Evolutionary conservation across 805 yeast genomes (phyloP).

Genomic region (Candida nanaspora): DNA sequence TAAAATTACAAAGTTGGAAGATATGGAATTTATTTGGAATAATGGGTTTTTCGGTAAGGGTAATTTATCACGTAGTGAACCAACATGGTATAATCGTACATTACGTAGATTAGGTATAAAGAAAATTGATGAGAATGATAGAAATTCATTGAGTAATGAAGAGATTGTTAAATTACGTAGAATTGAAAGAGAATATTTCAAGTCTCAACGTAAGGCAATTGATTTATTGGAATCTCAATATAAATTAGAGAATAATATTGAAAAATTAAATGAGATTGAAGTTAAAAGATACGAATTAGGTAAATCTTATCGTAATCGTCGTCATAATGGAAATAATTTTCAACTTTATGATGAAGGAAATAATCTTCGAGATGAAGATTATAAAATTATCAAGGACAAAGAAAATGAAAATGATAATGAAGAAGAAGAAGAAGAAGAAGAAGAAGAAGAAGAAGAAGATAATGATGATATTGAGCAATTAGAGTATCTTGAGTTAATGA

Average conservation of each 20-base stretch:
- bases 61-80: constrained; percentile 79
- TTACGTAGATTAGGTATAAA: constrained; percentile 42
- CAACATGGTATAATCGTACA: constrained; percentile 78
- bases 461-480: too few species aligned
- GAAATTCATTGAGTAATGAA: constrained; percentile 44
- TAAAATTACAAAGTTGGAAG: constrained; percentile 34
- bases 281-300: constrained; percentile 24
- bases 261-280: constrained; percentile 29
- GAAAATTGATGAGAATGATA: constrained; percentile 18
- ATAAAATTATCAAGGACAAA: too few species aligned
- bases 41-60: constrained; percentile 96
- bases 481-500: constrained; percentile 62
- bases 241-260: constrained; percentile 14
- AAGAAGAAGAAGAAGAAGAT: too few species aligned
- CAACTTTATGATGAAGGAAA: constrained; percentile 2
- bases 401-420: too few species aligned
- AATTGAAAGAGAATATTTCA: constrained; percentile 63
- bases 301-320: constrained; percentile 6
- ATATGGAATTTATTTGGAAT: constrained; percentile 51
- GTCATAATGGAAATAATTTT: constrained; percentile 18
- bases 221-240: constrained; percentile 39
- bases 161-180: constrained; percentile 73
- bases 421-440: too few species aligned
- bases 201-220: constrained; percentile 53
- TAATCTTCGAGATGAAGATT: constrained; percentile 28